These are phyloP conservation scores for Hypsizygus marmoreus DNA, from an alignment of 768 basidiomycete genomes.

Conservation along the genomic window DNA sequence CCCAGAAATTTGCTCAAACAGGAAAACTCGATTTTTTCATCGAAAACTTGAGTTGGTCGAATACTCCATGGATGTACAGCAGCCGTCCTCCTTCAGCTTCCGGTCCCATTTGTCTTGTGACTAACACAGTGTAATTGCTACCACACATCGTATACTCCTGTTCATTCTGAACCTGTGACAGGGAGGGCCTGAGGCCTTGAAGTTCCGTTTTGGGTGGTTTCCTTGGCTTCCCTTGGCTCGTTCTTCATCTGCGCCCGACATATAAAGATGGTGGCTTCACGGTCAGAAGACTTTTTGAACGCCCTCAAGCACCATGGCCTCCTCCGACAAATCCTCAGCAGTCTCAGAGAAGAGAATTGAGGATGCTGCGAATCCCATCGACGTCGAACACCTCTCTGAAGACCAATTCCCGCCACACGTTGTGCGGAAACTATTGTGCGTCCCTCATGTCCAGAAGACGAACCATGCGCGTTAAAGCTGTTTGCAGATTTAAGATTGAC, in stretches of 20 bases:
- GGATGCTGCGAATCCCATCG: conserved; percentile 18
- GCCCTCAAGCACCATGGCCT: conserved; percentile 13
- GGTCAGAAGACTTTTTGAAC: neutral
- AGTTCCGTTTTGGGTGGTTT: conserved; percentile 5
- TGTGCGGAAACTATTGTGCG: conserved; percentile 19
- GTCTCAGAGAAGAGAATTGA: conserved; percentile 22
- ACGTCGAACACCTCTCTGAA: conserved; percentile 8
- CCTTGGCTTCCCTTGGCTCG: conserved; percentile 11
- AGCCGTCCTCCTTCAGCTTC: no score
- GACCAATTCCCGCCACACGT: conserved; percentile 19
- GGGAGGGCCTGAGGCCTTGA: conserved; percentile 1
- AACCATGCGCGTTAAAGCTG: conserved; percentile 20
- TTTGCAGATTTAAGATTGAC: no score
- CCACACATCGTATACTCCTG: neutral
- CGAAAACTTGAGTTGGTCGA: no score
- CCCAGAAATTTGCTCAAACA: no score
- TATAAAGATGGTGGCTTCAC: conserved; percentile 9
- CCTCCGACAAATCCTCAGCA: conserved; percentile 22
- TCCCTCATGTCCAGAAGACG: conserved; percentile 2
- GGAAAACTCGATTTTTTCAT: no score
- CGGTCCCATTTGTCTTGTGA: no score
- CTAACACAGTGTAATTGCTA: no score
- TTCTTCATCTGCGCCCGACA: neutral
- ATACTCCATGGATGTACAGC: no score
- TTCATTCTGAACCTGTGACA: conserved; percentile 6